Base-by-base conservation (phyloP, 129 eudicot genomes). In the Saussurea involucrata region DNA sequence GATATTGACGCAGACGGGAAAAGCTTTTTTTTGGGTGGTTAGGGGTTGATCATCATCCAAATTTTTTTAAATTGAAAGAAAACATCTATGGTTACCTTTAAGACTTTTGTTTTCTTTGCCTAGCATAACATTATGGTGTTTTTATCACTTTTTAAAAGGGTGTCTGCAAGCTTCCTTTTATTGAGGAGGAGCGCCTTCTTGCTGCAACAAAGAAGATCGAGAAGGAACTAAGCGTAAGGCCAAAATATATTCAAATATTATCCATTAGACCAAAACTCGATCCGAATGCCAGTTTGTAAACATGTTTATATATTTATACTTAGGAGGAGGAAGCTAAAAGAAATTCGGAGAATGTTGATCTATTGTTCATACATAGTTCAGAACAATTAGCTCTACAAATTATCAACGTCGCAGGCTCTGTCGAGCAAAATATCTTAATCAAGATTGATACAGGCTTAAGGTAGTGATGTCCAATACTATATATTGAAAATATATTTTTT, bases 1-100 rank as follows among this genome's bases (percentile, higher is more conserved):
- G 73, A 80, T 12, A 66, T 82, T 0, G 96, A 91, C 73, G n/a
- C 66, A 1, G 92, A 91, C 55, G 96, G 96, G 13, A 88, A 78
- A 69, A 79, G 81, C 37, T 88, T 37, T 74, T 74, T 6, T 75
- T 8, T 91, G 96, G 96, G 93, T 86, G 91, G 96, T 86, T 72
- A 65, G 74, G 40, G 32, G 40, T 22, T 63, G 21, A 24, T 75
- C 44, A 12, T 22, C 37, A 11, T 66, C 29, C 29, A 8, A 24
- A 15, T 42, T 28, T 75, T 40, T n/a, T 58, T 5, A 31, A 27
- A 21, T 32, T 46, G 9, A 49, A 67, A 58, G 5, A 67, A 27
- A 65, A 4, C 4, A 24, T 21, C 20, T 42, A 36, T 20, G 55
- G 37, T 22, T 58, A 17, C 37, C n/a, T 37, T n/a, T 58, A 0